Percentiles rank a stretch among this genome's conserved stretches.
Evolutionary conservation across 345 rosid genomes (phyloP).

Genomic region (Lenwebbia sp.): DNA sequence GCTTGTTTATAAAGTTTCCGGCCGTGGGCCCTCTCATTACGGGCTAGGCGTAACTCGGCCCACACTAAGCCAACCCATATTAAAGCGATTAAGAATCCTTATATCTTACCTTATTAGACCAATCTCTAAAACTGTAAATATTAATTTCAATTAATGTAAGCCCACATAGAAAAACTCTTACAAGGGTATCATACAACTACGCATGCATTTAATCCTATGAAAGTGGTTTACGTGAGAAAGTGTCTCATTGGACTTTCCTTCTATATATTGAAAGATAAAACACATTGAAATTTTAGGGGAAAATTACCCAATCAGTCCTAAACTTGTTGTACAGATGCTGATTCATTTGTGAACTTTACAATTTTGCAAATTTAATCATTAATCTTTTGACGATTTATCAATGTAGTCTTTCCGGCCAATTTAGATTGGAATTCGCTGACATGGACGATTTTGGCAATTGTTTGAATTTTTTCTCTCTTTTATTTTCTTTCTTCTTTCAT

Average conservation of each 20-base stretch:
- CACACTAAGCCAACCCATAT: too few species aligned
- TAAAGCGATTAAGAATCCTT: too few species aligned
- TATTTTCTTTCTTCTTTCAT: background rate
- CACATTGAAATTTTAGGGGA: background rate
- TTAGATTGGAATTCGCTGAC: rapidly evolving
- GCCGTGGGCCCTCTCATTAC: too few species aligned
- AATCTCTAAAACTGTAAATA: too few species aligned
- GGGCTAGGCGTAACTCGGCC: too few species aligned
- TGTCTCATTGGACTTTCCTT: background rate
- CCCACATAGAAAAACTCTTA: too few species aligned
- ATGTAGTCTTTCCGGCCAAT: background rate
- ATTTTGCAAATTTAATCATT: too few species aligned
- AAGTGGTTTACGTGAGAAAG: background rate
- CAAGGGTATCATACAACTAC: background rate
- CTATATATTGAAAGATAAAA: background rate
- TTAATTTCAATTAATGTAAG: too few species aligned
- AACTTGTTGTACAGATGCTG: rapidly evolving
- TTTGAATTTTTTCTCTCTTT: background rate
- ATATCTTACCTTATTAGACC: too few species aligned
- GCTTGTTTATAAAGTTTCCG: too few species aligned
- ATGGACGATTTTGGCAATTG: background rate
- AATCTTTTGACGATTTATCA: background rate
- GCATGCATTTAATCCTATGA: background rate
- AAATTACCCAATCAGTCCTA: background rate
- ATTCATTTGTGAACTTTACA: background rate